These are phyloP conservation scores for Citrullus amarus DNA, from an alignment of 306 rosid genomes.

Conservation along the genomic window DNA sequence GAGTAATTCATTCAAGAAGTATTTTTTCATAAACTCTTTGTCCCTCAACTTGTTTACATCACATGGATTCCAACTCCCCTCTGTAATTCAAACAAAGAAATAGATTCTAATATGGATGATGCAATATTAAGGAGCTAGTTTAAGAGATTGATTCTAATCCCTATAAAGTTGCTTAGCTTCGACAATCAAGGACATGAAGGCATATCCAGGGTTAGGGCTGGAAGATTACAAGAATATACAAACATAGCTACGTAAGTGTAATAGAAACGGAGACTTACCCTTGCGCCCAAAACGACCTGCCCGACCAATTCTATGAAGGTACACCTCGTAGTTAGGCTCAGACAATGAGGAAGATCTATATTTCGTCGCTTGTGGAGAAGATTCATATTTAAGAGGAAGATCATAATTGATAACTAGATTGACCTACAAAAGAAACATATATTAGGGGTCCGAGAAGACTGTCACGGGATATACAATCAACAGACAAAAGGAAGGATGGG, in stretches of 20 bases:
- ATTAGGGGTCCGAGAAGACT: not conserved
- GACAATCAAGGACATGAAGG: not conserved
- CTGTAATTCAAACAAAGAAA: not conserved
- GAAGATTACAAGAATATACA: not conserved
- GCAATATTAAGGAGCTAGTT: too few species aligned
- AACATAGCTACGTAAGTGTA: not conserved
- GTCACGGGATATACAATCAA: not conserved
- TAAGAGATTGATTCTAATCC: not conserved
- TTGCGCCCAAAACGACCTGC: constrained; percentile 92
- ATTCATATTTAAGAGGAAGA: constrained; percentile 46
- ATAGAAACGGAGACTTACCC: constrained; percentile 32
- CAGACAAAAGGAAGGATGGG: not conserved
- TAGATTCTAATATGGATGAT: not conserved
- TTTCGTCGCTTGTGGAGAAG: not conserved
- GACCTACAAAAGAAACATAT: constrained; percentile 24
- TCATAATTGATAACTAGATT: constrained; percentile 82
- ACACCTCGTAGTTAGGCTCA: constrained; percentile 78
- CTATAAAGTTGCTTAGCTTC: not conserved
- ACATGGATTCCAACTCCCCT: not conserved
- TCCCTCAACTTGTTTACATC: too few species aligned
- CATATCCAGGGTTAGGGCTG: not conserved
- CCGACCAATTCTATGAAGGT: constrained; percentile 78
- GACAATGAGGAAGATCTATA: not conserved
- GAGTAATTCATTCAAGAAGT: too few species aligned
- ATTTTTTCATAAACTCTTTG: too few species aligned